phyloP scores from a whole-genome alignment of 345 rosid genomes.

The Psidium friedrichsthalianum region DNA sequence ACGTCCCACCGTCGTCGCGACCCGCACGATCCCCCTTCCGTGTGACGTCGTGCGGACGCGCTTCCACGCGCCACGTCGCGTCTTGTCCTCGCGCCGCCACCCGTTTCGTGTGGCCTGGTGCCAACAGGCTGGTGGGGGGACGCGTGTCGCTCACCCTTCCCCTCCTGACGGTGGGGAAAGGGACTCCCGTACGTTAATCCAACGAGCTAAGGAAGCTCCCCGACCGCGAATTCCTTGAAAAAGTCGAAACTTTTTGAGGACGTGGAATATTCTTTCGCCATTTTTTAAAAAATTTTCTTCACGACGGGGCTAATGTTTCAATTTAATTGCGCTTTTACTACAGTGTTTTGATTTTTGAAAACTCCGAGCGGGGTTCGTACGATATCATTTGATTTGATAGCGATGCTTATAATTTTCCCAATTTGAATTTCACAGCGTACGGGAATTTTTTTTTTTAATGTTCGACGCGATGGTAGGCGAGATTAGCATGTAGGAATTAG shows the following conservation, averaged over 20 bases:
- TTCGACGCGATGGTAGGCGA: accelerated
- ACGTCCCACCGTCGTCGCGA: background rate
- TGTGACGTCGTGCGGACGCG: background rate
- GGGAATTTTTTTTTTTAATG: no score
- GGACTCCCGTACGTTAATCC: background rate
- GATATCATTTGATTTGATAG: background rate
- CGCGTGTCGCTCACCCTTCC: background rate
- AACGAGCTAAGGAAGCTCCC: background rate
- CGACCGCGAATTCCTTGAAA: background rate
- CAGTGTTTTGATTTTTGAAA: background rate
- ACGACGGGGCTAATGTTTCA: background rate
- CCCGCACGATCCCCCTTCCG: background rate
- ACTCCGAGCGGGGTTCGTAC: background rate
- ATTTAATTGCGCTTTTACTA: background rate
- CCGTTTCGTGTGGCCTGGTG: no score
- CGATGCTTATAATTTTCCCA: background rate
- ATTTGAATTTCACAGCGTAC: background rate
- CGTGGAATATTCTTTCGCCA: background rate
- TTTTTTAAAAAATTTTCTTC: background rate
- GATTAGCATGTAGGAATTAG: background rate
- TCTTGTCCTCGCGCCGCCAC: background rate
- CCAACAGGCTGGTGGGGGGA: background rate
- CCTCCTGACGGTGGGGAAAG: background rate
- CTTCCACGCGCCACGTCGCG: background rate
- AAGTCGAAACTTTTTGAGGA: background rate